Conservation (phyloP, 768 basidiomycete genomes). For the Albatrellus ellisii region DNA sequence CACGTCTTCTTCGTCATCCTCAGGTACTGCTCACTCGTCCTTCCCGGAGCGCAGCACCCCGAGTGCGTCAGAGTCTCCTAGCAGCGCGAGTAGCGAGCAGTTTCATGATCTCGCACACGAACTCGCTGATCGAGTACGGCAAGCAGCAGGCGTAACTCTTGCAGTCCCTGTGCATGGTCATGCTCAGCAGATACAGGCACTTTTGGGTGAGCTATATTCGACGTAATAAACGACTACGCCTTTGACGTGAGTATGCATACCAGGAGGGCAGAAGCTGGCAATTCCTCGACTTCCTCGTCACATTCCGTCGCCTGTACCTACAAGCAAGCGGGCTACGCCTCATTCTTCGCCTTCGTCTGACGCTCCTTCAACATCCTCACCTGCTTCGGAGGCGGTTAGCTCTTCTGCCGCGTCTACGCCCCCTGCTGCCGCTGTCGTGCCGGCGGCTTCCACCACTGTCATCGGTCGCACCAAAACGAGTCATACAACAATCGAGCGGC, state of each 20-base stretch:
- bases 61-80: slow-evolving; percentile 28
- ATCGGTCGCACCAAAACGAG: slow-evolving; percentile 59
- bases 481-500: slow-evolving; percentile 81
- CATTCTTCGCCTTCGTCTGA: slow-evolving; percentile 11
- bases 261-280: slow-evolving; percentile 25
- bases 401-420: slow-evolving; percentile 13
- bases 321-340: slow-evolving; percentile 11
- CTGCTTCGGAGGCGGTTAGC: slow-evolving; percentile 25
- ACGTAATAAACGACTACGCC: no score
- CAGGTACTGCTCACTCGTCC: slow-evolving; percentile 41
- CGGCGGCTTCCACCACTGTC: slow-evolving; percentile 10
- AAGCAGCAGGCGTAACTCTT: slow-evolving; percentile 24
- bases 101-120: slow-evolving; percentile 21
- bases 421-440: slow-evolving; percentile 9
- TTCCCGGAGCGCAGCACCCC: slow-evolving; percentile 25
- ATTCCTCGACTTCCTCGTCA: slow-evolving; percentile 37
- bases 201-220: slow-evolving; percentile 11
- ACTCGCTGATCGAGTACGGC: slow-evolving; percentile 25
- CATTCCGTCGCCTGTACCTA: slow-evolving; percentile 28
- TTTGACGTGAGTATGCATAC: background rate
- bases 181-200: slow-evolving; percentile 19
- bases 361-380: slow-evolving; percentile 22
- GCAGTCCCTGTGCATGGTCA: slow-evolving; percentile 25
- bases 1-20: slow-evolving; percentile 41
- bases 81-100: slow-evolving; percentile 15